Evolutionary conservation across 106 monocot genomes (phyloP), one percentile per base, ranked within the genome.

Genomic region (Alisma plantagoaquatica): DNA sequence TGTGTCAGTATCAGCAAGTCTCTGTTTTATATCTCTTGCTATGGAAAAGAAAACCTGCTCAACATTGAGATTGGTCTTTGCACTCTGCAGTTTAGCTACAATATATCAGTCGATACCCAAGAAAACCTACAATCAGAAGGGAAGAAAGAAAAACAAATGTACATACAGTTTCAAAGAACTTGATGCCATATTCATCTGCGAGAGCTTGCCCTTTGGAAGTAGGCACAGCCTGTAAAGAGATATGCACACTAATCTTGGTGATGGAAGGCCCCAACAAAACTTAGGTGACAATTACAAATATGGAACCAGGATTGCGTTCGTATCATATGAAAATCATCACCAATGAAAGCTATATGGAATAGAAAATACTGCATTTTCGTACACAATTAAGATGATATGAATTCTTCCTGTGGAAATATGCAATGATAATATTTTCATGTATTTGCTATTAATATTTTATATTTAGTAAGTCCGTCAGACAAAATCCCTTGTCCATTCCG

Each of bases 161-260:
- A 52, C 73, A 73, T 62, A 82, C 82, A 19, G 82, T 82, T 44
- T 82, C 82, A 27, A 82, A 73, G 54, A 77, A 82, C 51, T 70
- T 73, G 48, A 82, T 77, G 24, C 82, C 82, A 49, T 82, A 82
- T 33, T 82, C 82, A 70, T 82, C 82, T 12, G 82, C 82, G 11
- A 82, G 66, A 23, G 53, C 60, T 46, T 82, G 82, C 9, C 82
- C 77, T 44, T 57, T 68, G 6, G 76, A 55, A 17, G 82, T 82
- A 12, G 82, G 55, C 23, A 77, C 77, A 41, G 77, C 82, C 82
- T 77, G 59, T 2, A 51, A 35, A 43, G 21, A 54, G 20, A 23
- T 46, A 41, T n/a, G n/a, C n/a, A n/a, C n/a, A n/a, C n/a, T n/a
- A n/a, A n/a, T n/a, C n/a, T n/a, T n/a, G n/a, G n/a, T n/a, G n/a